These are phyloP conservation scores for Rubus idaeus DNA, from an alignment of 306 rosid genomes.

Conservation along the genomic window DNA sequence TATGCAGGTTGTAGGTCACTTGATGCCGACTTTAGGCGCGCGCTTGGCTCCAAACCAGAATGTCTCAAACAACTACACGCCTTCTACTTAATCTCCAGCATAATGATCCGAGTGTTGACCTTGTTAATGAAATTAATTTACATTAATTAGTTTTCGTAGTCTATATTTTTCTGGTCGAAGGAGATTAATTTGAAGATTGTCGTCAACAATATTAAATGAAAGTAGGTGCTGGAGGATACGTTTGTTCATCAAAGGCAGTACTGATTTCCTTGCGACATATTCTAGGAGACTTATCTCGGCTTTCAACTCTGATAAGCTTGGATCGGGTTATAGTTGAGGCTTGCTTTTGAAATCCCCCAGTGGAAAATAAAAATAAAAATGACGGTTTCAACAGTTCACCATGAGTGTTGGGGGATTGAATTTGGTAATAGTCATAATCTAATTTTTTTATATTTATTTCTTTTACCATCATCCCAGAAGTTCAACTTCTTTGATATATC, in stretches of 20 bases:
- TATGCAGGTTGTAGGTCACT: conserved; percentile 4
- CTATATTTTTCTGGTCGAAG: no score
- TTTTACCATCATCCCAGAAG: background rate
- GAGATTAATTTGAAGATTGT: no score
- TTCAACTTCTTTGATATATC: background rate
- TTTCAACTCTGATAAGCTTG: background rate
- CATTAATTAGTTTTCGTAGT: background rate
- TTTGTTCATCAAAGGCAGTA: no score
- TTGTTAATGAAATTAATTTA: background rate
- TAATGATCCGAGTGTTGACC: background rate
- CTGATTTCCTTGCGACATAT: no score
- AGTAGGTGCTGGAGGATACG: background rate
- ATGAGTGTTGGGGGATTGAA: background rate
- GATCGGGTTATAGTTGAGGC: background rate
- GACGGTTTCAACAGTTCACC: background rate
- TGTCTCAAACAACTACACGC: background rate
- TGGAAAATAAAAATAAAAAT: background rate
- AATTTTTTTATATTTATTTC: no score
- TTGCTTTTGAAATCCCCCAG: background rate
- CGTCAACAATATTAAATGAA: no score
- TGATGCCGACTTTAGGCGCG: background rate
- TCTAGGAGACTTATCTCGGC: background rate
- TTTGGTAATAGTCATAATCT: background rate
- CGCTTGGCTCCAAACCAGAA: background rate
- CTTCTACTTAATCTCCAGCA: background rate